phyloP scores from a whole-genome alignment of 2,329 filamentous ascomycete species.

The Tolypocladium inflatum region DNA sequence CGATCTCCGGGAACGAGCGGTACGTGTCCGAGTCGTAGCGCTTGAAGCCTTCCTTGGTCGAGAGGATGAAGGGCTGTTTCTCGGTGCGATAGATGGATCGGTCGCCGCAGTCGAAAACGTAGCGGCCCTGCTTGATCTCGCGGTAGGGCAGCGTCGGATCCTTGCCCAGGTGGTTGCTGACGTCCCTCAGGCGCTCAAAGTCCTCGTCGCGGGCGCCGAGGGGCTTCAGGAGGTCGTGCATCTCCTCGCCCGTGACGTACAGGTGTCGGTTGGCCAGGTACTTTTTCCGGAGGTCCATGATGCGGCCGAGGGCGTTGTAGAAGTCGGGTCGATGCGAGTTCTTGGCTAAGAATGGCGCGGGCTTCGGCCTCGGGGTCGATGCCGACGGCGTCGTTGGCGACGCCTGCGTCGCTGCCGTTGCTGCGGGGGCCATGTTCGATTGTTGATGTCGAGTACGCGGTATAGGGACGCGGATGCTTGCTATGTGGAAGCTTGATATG shows the following conservation, averaged over 20 bases:
- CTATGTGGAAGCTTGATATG: no score
- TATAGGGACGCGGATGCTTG: no score
- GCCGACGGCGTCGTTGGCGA: no score
- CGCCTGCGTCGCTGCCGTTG: no score
- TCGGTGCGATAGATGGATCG: constrained; percentile 14
- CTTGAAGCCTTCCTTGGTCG: constrained; percentile 17
- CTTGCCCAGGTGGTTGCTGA: constrained; percentile 12
- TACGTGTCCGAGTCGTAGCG: constrained; percentile 17
- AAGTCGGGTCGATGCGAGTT: no score
- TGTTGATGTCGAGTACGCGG: no score
- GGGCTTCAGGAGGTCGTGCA: constrained; percentile 11
- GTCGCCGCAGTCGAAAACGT: constrained; percentile 13
- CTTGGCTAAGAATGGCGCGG: no score
- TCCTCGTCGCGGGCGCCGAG: constrained; percentile 15
- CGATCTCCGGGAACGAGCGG: constrained; percentile 16
- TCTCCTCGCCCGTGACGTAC: constrained; percentile 12
- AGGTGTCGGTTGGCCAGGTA: constrained; percentile 13
- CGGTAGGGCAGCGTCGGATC: constrained; percentile 18
- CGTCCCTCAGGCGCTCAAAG: constrained; percentile 8
- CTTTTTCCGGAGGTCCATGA: constrained; percentile 6
- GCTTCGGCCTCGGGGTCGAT: no score
- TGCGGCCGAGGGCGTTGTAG: no score
- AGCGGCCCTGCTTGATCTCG: constrained; percentile 12
- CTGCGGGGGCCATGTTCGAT: no score
- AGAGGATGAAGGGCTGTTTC: constrained; percentile 16